Percentiles rank a stretch among this genome's conserved stretches.
Evolutionary conservation across 2,329 filamentous ascomycete species (phyloP).

Genomic region (Lecanoromycetidae sp.): DNA sequence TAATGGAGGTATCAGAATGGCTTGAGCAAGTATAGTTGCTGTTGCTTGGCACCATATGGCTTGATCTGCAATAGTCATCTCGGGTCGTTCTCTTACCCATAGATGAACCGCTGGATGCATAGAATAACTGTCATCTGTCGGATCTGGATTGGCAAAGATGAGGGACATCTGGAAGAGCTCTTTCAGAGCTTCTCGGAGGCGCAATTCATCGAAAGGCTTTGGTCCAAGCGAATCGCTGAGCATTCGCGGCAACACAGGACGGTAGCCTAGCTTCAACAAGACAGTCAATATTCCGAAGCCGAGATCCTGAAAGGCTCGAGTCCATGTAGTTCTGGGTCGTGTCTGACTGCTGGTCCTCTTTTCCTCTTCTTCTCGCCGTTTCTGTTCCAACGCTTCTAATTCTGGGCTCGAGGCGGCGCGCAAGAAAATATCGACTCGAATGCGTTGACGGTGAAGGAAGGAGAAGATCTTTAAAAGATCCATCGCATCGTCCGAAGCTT

Average conservation of each 20-base stretch:
- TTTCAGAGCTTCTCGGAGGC: conserved; percentile 20
- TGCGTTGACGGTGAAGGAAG: conserved; percentile 24
- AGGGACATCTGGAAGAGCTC: conserved; percentile 20
- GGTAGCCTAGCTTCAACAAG: conserved; percentile 2
- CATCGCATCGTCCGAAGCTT: conserved; percentile 24
- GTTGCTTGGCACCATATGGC: conserved; percentile 16
- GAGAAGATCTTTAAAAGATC: conserved; percentile 26
- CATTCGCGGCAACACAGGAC: conserved; percentile 16
- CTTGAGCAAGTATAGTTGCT: conserved; percentile 20
- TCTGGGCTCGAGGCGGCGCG: conserved; percentile 18
- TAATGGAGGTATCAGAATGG: conserved; percentile 22
- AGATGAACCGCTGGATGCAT: conserved; percentile 25
- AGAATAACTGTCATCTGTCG: conserved; percentile 21
- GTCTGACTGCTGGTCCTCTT: neutral
- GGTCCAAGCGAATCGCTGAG: conserved; percentile 12
- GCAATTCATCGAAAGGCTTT: conserved; percentile 12
- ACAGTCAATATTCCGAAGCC: neutral
- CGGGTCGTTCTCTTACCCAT: conserved; percentile 24
- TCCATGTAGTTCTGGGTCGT: neutral
- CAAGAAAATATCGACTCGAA: conserved; percentile 21
- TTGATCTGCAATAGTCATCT: conserved; percentile 15
- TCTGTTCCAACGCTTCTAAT: conserved; percentile 13
- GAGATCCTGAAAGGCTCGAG: neutral
- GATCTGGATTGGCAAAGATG: conserved; percentile 17
- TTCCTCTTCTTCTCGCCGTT: neutral